Percentiles rank a stretch among this genome's conserved stretches.
Evolutionary conservation across 352 stramenopile species (phyloP).

Genomic region (Phytophthora podocarpi): DNA sequence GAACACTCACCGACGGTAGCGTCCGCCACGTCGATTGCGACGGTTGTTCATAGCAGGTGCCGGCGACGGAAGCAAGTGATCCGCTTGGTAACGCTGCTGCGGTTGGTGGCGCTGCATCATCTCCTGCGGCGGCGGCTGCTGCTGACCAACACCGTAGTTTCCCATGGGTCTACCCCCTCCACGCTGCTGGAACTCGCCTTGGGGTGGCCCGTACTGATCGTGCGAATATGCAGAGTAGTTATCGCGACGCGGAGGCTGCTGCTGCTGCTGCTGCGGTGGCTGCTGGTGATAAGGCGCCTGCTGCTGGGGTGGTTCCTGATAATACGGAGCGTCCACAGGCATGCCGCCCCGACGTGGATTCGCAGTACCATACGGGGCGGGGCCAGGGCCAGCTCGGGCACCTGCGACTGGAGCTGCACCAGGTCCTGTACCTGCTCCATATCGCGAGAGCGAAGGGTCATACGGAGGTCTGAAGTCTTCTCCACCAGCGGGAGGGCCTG

Average conservation of each 20-base stretch:
- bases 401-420: conserved; percentile 9
- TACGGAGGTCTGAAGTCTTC: conserved; percentile 31
- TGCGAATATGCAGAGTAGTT: conserved; percentile 37
- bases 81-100: conserved; percentile 26
- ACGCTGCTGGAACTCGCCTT: conserved; percentile 40
- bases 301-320: conserved; percentile 35
- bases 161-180: conserved; percentile 28
- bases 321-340: conserved; percentile 29
- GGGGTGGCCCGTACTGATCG: conserved; percentile 34
- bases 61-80: conserved; percentile 37
- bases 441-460: conserved; percentile 42
- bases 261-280: conserved; percentile 27
- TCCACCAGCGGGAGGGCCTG: conserved; percentile 25
- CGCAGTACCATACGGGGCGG: conserved; percentile 14
- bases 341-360: conserved; percentile 26
- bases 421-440: conserved; percentile 35
- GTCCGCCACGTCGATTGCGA: conserved; percentile 43
- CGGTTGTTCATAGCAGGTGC: conserved; percentile 28
- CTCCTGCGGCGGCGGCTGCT: conserved; percentile 29
- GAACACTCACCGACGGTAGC: conserved; percentile 32
- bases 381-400: conserved; percentile 11
- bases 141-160: conserved; percentile 29
- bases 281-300: conserved; percentile 27
- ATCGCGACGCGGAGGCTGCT: conserved; percentile 25
- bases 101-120: conserved; percentile 25